Conservation (phyloP, 441 rosid genomes). For the Adansonia rubrostipa region DNA sequence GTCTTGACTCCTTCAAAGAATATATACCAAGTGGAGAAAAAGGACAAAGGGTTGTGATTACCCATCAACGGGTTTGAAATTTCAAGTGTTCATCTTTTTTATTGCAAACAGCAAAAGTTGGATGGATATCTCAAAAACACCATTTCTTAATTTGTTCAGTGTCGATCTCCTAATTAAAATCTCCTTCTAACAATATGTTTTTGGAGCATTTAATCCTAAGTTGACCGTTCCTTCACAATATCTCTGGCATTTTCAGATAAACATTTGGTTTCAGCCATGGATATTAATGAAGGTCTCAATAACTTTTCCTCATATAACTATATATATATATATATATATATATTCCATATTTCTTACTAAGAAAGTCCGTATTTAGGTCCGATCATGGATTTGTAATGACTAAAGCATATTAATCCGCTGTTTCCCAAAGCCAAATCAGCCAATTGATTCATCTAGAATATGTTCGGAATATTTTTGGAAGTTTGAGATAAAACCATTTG, state of each 20-base stretch:
- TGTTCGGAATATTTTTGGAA: background rate
- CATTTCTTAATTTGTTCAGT: slow-evolving; percentile 1
- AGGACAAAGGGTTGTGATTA: background rate
- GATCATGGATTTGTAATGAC: too few species aligned
- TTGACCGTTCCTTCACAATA: too few species aligned
- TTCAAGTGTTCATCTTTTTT: background rate
- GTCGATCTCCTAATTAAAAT: background rate
- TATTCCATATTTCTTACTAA: too few species aligned
- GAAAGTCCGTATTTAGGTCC: too few species aligned
- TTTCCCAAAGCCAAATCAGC: too few species aligned
- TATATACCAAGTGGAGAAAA: slow-evolving; percentile 17
- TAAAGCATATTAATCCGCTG: too few species aligned
- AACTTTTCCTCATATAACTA: too few species aligned
- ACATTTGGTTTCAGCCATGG: too few species aligned
- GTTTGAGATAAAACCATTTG: background rate
- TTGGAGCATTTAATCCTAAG: too few species aligned
- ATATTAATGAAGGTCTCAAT: too few species aligned
- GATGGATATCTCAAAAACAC: background rate
- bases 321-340: too few species aligned
- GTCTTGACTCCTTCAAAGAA: slow-evolving; percentile 3
- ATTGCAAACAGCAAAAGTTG: background rate
- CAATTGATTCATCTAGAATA: background rate
- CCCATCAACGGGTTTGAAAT: background rate
- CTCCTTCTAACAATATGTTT: background rate
- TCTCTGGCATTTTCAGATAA: background rate